These are phyloP conservation scores for Heterobasidion occidentale DNA, from an alignment of 1,284 basidiomycete genomes.

Conservation along the genomic window DNA sequence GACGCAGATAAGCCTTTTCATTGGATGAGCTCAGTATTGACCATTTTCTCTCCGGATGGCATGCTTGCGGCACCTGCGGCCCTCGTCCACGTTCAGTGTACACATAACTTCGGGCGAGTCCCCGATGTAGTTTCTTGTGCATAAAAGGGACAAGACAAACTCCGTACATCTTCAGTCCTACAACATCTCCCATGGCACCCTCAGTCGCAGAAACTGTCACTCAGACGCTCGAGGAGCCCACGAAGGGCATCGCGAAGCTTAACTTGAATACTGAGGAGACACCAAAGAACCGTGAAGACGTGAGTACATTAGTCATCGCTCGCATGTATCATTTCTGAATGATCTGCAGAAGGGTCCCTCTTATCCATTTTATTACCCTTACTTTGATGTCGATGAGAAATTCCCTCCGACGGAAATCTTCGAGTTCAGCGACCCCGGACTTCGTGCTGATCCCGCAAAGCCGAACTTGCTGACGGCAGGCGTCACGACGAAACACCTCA, in stretches of 20 bases:
- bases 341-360: constrained; percentile 25
- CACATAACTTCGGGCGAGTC: no score
- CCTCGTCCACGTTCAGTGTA: no score
- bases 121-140: no score
- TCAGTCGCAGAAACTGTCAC: constrained; percentile 11
- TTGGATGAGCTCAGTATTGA: not conserved
- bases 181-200: constrained; percentile 11
- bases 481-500: constrained; percentile 33
- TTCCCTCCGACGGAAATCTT: constrained; percentile 33
- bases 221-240: not conserved
- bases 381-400: constrained; percentile 35
- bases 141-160: no score
- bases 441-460: constrained; percentile 40
- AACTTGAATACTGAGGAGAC: constrained; percentile 4
- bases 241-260: constrained; percentile 6
- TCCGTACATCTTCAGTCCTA: not conserved
- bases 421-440: constrained; percentile 34
- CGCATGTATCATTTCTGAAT: not conserved
- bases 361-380: constrained; percentile 39
- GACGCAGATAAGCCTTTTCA: constrained; percentile 1
- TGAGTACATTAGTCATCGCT: not conserved
- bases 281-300: not conserved
- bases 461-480: constrained; percentile 37
- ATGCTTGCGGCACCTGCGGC: not conserved
- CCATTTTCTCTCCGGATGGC: constrained; percentile 2